Evolutionary conservation across 169 alveolate species (phyloP), one percentile per base, ranked within the genome.

Genomic region (Miamiensis avidus): DNA sequence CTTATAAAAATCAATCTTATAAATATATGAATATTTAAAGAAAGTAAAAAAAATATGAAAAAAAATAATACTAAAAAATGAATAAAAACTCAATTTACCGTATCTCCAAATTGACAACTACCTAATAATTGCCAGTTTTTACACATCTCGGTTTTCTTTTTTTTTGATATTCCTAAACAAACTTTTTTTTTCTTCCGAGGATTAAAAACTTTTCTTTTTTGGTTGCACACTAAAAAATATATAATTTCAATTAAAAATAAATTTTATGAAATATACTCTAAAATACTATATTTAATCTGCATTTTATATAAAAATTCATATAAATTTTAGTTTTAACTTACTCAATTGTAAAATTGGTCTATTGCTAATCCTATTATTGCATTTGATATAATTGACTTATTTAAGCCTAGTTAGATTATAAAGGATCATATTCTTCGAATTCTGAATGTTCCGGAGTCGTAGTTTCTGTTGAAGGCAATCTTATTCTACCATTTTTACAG

Each of bases 111-210:
- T 31, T 89, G 85, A 89, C 98, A 96, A 34, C 73, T 69, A 4
- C 93, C 93, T n/a, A 88, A 84, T 88, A 92, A 93, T 73, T 87
- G 83, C 88, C 91, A 95, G 83, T 92, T 95, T 88, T 94, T 92
- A 81, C 98, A 95, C 82, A 93, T 64, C 88, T 95, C 97, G 0
- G 96, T 95, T 82, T 95, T 95, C 76, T 90, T 29, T 72, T 86
- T 86, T 65, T 86, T 86, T 1, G 87, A 33, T 86, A 86, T 34
- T 86, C 90, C 74, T 86, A 86, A 27, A 86, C 75, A 75, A 49
- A 86, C 65, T 31, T 34, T 32, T 33, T 33, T 86, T 86, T 69
- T 86, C 90, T 75, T 86, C 76, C 25, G 73, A 65, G 15, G 86
- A 74, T 65, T 31, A 32, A 69, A 86, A 86, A 73, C 69, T 32